These are phyloP conservation scores for Leccinum brunneo-olivaceum DNA, from an alignment of 1,284 basidiomycete species.

Conservation along the genomic window DNA sequence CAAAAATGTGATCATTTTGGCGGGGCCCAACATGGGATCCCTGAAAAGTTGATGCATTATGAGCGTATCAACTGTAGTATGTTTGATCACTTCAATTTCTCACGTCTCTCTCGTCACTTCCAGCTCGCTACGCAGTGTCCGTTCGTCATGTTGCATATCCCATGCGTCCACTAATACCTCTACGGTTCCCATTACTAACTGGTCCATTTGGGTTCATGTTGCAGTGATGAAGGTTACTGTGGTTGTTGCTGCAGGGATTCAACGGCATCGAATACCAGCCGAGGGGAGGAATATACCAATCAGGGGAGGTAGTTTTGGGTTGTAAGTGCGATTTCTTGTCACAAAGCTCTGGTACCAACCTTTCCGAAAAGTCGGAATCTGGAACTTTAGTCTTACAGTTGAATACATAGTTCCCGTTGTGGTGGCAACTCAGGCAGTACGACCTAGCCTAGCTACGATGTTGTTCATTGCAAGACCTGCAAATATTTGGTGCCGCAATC, in stretches of 20 bases:
- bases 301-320: slow-evolving; percentile 37
- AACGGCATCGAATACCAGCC: slow-evolving; percentile 36
- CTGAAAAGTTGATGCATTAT: too few relatives aligned
- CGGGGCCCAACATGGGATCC: too few relatives aligned
- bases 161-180: background rate
- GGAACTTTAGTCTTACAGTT: slow-evolving; percentile 37
- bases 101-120: slow-evolving; percentile 11
- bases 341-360: slow-evolving; percentile 2
- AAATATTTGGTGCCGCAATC: slow-evolving; percentile 27
- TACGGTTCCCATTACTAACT: too few relatives aligned
- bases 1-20: too few relatives aligned
- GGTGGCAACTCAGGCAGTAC: slow-evolving; percentile 34
- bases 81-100: too few relatives aligned
- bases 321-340: slow-evolving; percentile 32
- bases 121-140: slow-evolving; percentile 9
- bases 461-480: slow-evolving; percentile 38
- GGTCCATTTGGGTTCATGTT: too few relatives aligned
- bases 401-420: slow-evolving; percentile 42
- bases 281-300: slow-evolving; percentile 35
- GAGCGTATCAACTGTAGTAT: too few relatives aligned
- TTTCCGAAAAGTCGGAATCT: slow-evolving; percentile 37
- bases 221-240: slow-evolving; percentile 15
- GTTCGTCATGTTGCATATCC: slow-evolving; percentile 7
- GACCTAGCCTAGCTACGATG: slow-evolving; percentile 40
- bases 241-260: slow-evolving; percentile 16